Evolutionary conservation across 1,284 basidiomycete species (phyloP).

Genomic region (Sanghuangporus baumii): DNA sequence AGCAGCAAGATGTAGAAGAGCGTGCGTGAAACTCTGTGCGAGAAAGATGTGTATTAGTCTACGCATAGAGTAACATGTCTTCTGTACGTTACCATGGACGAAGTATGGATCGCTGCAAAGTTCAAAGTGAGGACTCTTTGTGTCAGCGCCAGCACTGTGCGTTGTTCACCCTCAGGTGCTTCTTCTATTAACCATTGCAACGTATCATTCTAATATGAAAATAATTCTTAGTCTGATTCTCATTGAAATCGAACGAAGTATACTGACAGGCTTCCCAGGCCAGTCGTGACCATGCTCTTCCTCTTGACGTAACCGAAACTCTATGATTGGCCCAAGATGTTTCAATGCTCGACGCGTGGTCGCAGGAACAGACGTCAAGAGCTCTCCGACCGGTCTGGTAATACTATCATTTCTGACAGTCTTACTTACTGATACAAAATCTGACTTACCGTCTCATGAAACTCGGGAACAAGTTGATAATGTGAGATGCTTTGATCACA

Average conservation of each 20-base stretch:
- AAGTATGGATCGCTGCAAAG: constrained; percentile 38
- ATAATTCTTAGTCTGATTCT: too few species aligned
- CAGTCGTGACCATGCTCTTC: constrained; percentile 30
- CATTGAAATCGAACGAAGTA: constrained; percentile 10
- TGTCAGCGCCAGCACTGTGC: constrained; percentile 27
- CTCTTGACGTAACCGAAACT: constrained; percentile 30
- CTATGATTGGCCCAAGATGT: constrained; percentile 31
- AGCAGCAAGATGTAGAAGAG: constrained; percentile 32
- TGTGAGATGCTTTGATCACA: constrained; percentile 24
- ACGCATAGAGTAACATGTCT: constrained; percentile 10
- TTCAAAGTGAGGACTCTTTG: constrained; percentile 31
- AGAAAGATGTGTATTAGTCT: background rate
- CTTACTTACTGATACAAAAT: background rate
- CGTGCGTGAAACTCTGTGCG: constrained; percentile 31
- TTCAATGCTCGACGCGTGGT: constrained; percentile 19
- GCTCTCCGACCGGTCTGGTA: constrained; percentile 3
- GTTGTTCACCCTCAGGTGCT: constrained; percentile 28
- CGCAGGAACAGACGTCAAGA: constrained; percentile 7
- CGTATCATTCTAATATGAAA: constrained; percentile 32
- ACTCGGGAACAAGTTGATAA: constrained; percentile 32
- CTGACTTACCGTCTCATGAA: constrained; percentile 33
- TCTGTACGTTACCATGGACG: constrained; percentile 25
- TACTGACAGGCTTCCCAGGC: constrained; percentile 33
- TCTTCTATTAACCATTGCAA: constrained; percentile 42
- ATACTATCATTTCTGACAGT: background rate